Conservation (phyloP, 2,329 filamentous ascomycete genomes). For the Gaeumannomyces sp. region DNA sequence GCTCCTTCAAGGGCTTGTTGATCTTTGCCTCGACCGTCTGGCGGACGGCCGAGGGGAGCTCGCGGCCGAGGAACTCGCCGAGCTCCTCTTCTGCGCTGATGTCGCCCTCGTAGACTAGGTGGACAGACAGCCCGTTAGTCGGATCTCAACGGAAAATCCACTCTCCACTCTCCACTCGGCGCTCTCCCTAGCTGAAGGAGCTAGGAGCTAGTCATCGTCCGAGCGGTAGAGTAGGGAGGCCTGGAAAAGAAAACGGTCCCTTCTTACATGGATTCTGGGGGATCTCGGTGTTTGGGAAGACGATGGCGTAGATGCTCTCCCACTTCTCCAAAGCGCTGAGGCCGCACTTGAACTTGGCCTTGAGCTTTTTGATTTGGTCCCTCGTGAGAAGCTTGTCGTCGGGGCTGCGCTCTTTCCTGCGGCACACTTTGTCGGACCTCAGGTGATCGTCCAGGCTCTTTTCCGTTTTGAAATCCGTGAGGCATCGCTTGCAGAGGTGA, state of each 20-base stretch:
- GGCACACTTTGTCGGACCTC: slow-evolving; percentile 26
- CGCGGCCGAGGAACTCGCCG: background rate
- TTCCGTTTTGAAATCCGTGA: slow-evolving; percentile 19
- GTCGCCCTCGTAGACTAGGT: background rate
- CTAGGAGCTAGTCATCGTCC: too few relatives aligned
- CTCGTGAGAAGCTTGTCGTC: slow-evolving; percentile 37
- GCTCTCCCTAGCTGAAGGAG: too few relatives aligned
- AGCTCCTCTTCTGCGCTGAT: background rate
- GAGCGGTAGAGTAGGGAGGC: too few relatives aligned
- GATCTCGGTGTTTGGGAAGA: slow-evolving; percentile 18
- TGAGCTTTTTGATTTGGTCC: slow-evolving; percentile 24
- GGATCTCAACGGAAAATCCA: too few relatives aligned
- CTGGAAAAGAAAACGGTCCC: too few relatives aligned
- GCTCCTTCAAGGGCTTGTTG: background rate
- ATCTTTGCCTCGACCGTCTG: background rate
- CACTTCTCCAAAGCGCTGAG: slow-evolving; percentile 18
- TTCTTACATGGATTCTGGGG: slow-evolving; percentile 12
- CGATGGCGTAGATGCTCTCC: slow-evolving; percentile 19
- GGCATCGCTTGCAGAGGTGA: slow-evolving; percentile 22
- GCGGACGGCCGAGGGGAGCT: background rate
- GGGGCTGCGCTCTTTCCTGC: slow-evolving; percentile 37
- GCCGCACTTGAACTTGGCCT: slow-evolving; percentile 14
- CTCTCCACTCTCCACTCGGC: too few relatives aligned
- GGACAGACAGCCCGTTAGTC: background rate
- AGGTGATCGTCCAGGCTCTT: slow-evolving; percentile 20